Conservation (phyloP, 345 rosid genomes). For the Rhodamnia argentea region DNA sequence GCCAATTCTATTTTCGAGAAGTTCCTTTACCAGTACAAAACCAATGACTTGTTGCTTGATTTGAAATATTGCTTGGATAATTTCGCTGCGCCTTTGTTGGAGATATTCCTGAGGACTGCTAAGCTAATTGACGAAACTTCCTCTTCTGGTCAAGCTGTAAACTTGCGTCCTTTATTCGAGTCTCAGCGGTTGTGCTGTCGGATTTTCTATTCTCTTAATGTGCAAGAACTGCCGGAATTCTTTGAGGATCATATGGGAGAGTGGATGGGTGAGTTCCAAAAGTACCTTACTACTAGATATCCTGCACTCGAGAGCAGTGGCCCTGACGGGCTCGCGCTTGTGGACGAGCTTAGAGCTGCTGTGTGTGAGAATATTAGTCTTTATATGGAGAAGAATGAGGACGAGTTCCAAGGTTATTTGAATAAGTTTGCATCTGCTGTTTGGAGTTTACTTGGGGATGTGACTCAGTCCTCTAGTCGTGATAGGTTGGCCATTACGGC, state of each 20-base stretch:
- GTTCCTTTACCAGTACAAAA: conserved; percentile 72
- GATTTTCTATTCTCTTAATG: conserved; percentile 77
- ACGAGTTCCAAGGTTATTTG: conserved; percentile 68
- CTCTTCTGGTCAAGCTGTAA: conserved; percentile 34
- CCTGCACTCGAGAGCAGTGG: conserved; percentile 43
- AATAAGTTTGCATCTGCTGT: conserved; percentile 70
- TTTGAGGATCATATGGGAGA: conserved; percentile 93
- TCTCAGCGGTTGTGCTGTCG: conserved; percentile 85
- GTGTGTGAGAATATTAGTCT: conserved; percentile 92
- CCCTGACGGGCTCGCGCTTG: conserved; percentile 39
- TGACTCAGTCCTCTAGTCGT: conserved; percentile 57
- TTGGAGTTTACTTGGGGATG: conserved; percentile 80
- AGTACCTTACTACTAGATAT: conserved; percentile 53
- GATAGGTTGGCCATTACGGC: conserved; percentile 83
- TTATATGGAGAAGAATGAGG: conserved; percentile 94
- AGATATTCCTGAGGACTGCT: conserved; percentile 55
- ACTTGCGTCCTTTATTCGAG: conserved; percentile 57
- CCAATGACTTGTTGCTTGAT: conserved; percentile 70
- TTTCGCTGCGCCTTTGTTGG: conserved; percentile 64
- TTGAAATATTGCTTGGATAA: conserved; percentile 71
- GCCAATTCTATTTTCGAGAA: conserved; percentile 85
- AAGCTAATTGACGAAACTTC: conserved; percentile 46
- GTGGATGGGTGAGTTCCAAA: conserved; percentile 89
- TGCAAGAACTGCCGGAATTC: conserved; percentile 85
- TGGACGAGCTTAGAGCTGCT: conserved; percentile 74